phyloP scores from a whole-genome alignment of 2,329 filamentous ascomycete species.

The Alternaria dauci region DNA sequence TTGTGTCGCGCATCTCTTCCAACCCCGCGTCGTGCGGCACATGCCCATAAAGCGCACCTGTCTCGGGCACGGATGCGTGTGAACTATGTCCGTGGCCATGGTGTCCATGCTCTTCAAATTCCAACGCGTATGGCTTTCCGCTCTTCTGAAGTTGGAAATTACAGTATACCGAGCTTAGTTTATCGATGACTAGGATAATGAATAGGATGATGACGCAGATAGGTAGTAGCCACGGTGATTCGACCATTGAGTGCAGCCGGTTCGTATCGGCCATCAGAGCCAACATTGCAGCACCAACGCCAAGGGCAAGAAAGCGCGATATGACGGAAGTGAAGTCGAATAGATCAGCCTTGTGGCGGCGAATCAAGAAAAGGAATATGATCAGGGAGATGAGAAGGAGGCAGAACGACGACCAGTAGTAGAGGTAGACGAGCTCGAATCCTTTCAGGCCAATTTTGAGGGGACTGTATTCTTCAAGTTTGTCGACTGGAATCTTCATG shows the following conservation, averaged over 20 bases:
- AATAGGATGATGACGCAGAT: constrained; percentile 49
- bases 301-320: constrained; percentile 37
- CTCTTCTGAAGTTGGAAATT: constrained; percentile 43
- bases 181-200: constrained; percentile 41
- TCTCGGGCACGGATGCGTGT: constrained; percentile 26
- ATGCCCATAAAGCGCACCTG: constrained; percentile 1
- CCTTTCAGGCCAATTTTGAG: constrained; percentile 38
- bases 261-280: constrained; percentile 36
- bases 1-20: constrained; percentile 9
- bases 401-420: constrained; percentile 51
- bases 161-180: constrained; percentile 38
- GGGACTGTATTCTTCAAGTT: constrained; percentile 36
- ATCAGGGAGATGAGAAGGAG: constrained; percentile 49
- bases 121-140: constrained; percentile 42
- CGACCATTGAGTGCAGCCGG: constrained; percentile 37
- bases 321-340: constrained; percentile 52
- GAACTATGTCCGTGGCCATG: constrained; percentile 24
- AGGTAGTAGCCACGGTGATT: constrained; percentile 46
- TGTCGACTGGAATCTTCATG: constrained; percentile 44
- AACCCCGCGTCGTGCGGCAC: constrained; percentile 1
- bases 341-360: constrained; percentile 50
- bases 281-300: constrained; percentile 41
- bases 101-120: constrained; percentile 40
- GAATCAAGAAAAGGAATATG: constrained; percentile 52
- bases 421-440: constrained; percentile 48